A percentile compares a stretch with the other conserved stretches of the same genome.
Conservation (phyloP, 2,329 filamentous ascomycete species). For the Colletotrichum sp. region DNA sequence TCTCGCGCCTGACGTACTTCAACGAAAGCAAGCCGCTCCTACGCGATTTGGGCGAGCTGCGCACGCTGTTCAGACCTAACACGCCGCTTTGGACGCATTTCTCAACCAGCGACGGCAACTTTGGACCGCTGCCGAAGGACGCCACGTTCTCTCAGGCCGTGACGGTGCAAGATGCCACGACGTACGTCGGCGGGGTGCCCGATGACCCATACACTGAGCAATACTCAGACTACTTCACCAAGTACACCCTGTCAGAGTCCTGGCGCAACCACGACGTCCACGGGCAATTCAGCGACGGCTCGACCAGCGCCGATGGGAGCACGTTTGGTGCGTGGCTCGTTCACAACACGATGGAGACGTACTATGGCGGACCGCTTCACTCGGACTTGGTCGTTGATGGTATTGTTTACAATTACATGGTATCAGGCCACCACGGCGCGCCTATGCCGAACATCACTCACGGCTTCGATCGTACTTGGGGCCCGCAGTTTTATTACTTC, state of each 20-base stretch:
- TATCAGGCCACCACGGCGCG: conserved; percentile 68
- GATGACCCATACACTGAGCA: conserved; percentile 60
- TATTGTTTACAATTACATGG: conserved; percentile 69
- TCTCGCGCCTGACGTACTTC: conserved; percentile 64
- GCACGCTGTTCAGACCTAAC: conserved; percentile 66
- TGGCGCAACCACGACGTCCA: conserved; percentile 65
- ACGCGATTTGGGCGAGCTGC: conserved; percentile 64
- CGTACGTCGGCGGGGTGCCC: conserved; percentile 61
- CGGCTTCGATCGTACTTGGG: conserved; percentile 70
- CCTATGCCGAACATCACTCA: conserved; percentile 68
- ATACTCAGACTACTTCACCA: conserved; percentile 68
- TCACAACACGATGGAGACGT: conserved; percentile 68
- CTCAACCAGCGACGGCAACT: conserved; percentile 59
- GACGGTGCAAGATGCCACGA: conserved; percentile 68
- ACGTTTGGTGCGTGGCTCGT: conserved; percentile 68
- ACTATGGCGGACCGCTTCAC: conserved; percentile 66
- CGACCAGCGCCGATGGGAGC: conserved; percentile 49
- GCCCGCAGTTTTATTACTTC: conserved; percentile 68
- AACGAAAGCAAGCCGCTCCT: conserved; percentile 61
- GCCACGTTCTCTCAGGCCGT: conserved; percentile 45
- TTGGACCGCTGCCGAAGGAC: conserved; percentile 49
- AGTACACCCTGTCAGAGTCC: conserved; percentile 65
- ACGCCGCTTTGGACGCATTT: conserved; percentile 67
- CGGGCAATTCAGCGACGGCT: conserved; percentile 48
- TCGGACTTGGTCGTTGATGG: conserved; percentile 69